Percentiles rank a stretch among this genome's conserved stretches.
Conservation (phyloP, 2,329 filamentous ascomycete genomes). For the Calonectria ilicicola region DNA sequence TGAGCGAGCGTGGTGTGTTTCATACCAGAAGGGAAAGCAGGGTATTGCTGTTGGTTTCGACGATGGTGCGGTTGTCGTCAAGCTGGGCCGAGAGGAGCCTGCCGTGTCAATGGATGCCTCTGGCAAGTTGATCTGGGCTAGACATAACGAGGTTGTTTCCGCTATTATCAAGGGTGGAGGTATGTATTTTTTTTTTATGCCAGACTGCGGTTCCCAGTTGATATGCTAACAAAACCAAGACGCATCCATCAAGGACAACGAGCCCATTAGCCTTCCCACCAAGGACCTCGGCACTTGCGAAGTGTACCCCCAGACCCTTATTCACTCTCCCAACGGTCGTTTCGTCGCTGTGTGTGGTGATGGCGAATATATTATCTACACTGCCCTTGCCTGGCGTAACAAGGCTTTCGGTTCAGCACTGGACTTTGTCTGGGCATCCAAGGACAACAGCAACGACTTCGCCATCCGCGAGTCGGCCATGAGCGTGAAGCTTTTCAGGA, state of each 20-base stretch:
- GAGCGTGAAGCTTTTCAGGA: conserved; percentile 97
- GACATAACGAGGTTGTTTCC: conserved; percentile 94
- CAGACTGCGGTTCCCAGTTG: too few species aligned
- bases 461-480: conserved; percentile 95
- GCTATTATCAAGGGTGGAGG: conserved; percentile 92
- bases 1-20: conserved; percentile 97
- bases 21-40: conserved; percentile 94
- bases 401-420: conserved; percentile 96
- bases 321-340: conserved; percentile 95
- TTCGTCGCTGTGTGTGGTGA: conserved; percentile 88
- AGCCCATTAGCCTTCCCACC: conserved; percentile 85
- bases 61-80: conserved; percentile 96
- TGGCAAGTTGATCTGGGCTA: conserved; percentile 96
- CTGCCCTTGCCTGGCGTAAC: conserved; percentile 94
- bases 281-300: conserved; percentile 98
- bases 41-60: conserved; percentile 97
- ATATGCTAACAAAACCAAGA: conserved; percentile 63
- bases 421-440: conserved; percentile 97
- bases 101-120: conserved; percentile 97
- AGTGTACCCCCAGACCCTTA: conserved; percentile 93
- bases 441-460: conserved; percentile 98
- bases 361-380: conserved; percentile 99
- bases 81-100: conserved; percentile 96
- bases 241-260: conserved; percentile 85
- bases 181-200: conserved; percentile 49